Evolutionary conservation across 2,329 filamentous ascomycete species (phyloP).

Genomic region (Pseudogymnoascus destructans): DNA sequence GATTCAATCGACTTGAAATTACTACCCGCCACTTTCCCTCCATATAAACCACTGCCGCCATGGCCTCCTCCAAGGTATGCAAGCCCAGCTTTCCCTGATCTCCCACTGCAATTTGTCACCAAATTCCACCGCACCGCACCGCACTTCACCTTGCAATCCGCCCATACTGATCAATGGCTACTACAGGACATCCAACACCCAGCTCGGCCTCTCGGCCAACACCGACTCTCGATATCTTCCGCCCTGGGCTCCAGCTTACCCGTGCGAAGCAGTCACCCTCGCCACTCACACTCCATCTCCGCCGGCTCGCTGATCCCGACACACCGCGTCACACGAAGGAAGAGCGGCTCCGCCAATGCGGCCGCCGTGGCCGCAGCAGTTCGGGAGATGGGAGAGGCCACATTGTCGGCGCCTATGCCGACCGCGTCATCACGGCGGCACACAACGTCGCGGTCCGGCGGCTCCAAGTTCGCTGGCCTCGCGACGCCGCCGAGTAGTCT

Average conservation of each 20-base stretch:
- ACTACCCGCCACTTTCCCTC: no score
- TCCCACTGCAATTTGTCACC: conserved; percentile 20
- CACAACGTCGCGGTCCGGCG: conserved; percentile 52
- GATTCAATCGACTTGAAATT: no score
- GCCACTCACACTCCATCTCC: conserved; percentile 73
- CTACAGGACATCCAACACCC: conserved; percentile 50
- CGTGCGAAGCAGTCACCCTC: conserved; percentile 27
- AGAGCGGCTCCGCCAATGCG: conserved; percentile 72
- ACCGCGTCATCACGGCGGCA: conserved; percentile 46
- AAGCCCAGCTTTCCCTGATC: conserved; percentile 20
- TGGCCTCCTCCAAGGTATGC: conserved; percentile 51
- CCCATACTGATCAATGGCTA: conserved; percentile 28
- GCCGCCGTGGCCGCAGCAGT: conserved; percentile 63
- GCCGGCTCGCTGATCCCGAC: conserved; percentile 63
- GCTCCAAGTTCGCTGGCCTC: conserved; percentile 38
- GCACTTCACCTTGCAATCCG: conserved; percentile 21
- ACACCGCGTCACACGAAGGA: conserved; percentile 81
- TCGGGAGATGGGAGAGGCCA: conserved; percentile 49
- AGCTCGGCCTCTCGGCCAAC: conserved; percentile 53
- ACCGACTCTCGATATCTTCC: conserved; percentile 46
- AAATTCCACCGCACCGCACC: conserved; percentile 15
- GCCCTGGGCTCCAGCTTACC: conserved; percentile 45
- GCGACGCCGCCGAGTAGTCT: conserved; percentile 55
- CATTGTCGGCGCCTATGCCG: conserved; percentile 43
- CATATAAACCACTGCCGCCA: conserved; percentile 31